Conservation (phyloP, 257 asterid species). For the Nicotiana tabacum region DNA sequence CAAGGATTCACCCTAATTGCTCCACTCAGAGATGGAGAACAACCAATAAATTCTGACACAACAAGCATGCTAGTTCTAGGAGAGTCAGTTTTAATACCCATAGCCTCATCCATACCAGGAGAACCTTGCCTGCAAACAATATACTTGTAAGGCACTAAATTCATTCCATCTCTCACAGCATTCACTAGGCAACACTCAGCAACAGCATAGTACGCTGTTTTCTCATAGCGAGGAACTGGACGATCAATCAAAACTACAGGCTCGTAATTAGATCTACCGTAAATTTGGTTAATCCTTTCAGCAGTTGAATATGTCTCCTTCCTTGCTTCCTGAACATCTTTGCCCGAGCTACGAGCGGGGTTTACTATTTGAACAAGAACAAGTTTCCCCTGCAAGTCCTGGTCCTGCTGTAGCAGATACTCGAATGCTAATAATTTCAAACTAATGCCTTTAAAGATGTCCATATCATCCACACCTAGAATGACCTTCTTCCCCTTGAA, state of each 20-base stretch:
- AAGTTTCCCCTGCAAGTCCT: slow-evolving; percentile 42
- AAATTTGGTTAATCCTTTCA: slow-evolving; percentile 52
- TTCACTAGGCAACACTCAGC: slow-evolving; percentile 93
- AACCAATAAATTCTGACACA: slow-evolving; percentile 86
- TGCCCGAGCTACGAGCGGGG: slow-evolving; percentile 90
- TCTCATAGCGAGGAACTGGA: slow-evolving; percentile 66
- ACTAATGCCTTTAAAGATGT: slow-evolving; percentile 86
- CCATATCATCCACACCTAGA: slow-evolving; percentile 97
- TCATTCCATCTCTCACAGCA: slow-evolving; percentile 97
- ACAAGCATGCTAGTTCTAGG: slow-evolving; percentile 79
- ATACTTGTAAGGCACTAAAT: slow-evolving; percentile 84
- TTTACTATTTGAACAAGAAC: slow-evolving; percentile 84
- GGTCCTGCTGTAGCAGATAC: slow-evolving; percentile 53
- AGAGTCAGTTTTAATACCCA: slow-evolving; percentile 36
- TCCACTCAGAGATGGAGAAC: slow-evolving; percentile 91
- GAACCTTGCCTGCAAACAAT: slow-evolving; percentile 88
- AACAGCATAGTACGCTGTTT: slow-evolving; percentile 78
- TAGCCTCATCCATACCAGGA: slow-evolving; percentile 38
- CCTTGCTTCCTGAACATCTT: slow-evolving; percentile 81
- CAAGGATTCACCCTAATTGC: slow-evolving; percentile 93
- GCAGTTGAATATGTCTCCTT: slow-evolving; percentile 67
- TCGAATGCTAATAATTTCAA: slow-evolving; percentile 80
- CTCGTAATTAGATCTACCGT: slow-evolving; percentile 48
- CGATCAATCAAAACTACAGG: slow-evolving; percentile 80
- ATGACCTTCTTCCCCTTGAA: slow-evolving; percentile 66